Conservation (phyloP, 345 rosid species). For the Geranium rotundifolium region DNA sequence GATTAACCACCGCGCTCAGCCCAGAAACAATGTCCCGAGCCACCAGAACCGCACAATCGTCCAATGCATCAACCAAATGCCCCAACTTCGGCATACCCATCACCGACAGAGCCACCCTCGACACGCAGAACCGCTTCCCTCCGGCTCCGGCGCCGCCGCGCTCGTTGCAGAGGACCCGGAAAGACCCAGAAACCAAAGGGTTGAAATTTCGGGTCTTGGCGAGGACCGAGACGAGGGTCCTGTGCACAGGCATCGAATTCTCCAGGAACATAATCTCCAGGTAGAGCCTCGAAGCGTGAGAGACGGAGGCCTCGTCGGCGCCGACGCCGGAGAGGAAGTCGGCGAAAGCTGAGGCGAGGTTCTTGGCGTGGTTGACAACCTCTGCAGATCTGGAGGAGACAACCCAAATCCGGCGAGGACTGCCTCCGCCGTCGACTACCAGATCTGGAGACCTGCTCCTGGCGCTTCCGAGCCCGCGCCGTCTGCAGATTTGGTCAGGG, state of each 20-base stretch:
- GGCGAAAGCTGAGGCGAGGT: slow-evolving; percentile 47
- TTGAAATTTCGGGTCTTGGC: slow-evolving; percentile 40
- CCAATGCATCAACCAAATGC: slow-evolving; percentile 55
- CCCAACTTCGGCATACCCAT: slow-evolving; percentile 89
- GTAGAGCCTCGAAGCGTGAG: slow-evolving; percentile 38
- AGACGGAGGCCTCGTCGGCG: slow-evolving; percentile 13
- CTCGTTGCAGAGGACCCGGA: too few species aligned
- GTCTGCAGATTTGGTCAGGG: too few species aligned
- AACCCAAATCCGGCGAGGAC: too few species aligned
- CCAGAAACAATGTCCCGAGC: slow-evolving; percentile 64
- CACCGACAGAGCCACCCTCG: too few species aligned
- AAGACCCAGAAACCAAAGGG: slow-evolving; percentile 37
- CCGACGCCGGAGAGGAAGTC: slow-evolving; percentile 17
- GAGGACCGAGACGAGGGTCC: slow-evolving; percentile 59
- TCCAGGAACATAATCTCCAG: slow-evolving; percentile 68
- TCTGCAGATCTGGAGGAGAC: too few species aligned
- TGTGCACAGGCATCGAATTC: slow-evolving; percentile 67
- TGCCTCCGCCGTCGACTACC: too few species aligned
- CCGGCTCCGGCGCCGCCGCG: too few species aligned
- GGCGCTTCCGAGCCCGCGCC: too few species aligned
- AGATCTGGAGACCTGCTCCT: too few species aligned
- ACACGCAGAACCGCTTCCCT: too few species aligned
- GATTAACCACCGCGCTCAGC: slow-evolving; percentile 47
- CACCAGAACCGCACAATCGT: slow-evolving; percentile 63
- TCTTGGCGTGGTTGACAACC: slow-evolving; percentile 58